Evolutionary conservation across 2,329 filamentous ascomycete species (phyloP).

Genomic region (Xylariomycetidae sp.): DNA sequence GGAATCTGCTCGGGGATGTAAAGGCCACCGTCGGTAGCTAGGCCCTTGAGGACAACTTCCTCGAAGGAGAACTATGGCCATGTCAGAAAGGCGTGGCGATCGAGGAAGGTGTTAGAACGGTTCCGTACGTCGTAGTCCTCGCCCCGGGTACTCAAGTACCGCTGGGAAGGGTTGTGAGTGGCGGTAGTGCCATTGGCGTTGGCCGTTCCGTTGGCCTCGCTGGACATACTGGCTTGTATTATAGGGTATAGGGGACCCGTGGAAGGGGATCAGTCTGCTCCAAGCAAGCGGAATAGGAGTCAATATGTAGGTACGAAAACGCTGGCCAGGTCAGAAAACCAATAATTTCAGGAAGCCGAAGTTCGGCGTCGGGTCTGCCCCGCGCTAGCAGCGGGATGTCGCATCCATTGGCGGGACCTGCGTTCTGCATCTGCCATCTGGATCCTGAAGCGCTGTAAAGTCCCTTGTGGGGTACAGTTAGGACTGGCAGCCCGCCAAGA

Average conservation of each 20-base stretch:
- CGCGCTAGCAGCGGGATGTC: no score
- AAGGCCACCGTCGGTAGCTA: constrained; percentile 79
- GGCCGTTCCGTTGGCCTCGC: constrained; percentile 28
- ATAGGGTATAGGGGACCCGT: no score
- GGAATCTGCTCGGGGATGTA: constrained; percentile 86
- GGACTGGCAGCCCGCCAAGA: no score
- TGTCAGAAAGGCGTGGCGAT: neutral
- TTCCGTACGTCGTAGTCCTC: constrained; percentile 41
- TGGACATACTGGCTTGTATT: constrained; percentile 37
- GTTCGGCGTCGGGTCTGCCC: no score
- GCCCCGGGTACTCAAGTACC: constrained; percentile 46
- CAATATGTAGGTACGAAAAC: no score
- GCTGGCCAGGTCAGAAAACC: no score
- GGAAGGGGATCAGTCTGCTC: neutral
- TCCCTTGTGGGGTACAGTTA: no score
- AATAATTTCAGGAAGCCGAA: no score
- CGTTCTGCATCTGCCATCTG: no score
- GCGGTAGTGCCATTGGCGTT: constrained; percentile 26
- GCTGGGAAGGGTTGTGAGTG: constrained; percentile 39
- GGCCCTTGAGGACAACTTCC: constrained; percentile 81
- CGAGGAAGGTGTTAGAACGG: constrained; percentile 6
- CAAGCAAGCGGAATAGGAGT: no score
- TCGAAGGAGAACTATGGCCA: constrained; percentile 72
- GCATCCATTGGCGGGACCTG: no score
- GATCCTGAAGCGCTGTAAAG: no score